A percentile compares a stretch with the other conserved stretches of the same genome.
Conservation (phyloP, 345 rosid species). For the Populus pruinosa region DNA sequence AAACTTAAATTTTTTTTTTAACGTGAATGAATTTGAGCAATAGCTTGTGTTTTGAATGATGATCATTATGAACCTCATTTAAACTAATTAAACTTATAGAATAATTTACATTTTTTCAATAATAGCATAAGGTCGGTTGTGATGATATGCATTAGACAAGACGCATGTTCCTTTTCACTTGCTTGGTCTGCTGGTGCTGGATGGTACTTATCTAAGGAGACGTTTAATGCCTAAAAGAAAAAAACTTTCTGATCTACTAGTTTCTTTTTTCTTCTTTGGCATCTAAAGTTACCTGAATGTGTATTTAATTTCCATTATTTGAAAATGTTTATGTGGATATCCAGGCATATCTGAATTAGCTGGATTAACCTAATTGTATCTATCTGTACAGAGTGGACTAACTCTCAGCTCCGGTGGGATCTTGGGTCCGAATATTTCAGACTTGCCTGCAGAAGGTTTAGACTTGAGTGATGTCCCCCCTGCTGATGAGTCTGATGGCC, state of each 20-base stretch:
- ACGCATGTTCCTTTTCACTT: neutral
- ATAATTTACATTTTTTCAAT: neutral
- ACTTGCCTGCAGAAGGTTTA: constrained; percentile 75
- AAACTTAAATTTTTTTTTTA: neutral
- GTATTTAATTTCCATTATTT: neutral
- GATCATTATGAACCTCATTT: neutral
- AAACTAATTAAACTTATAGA: neutral
- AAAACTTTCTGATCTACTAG: neutral
- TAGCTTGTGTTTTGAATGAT: neutral
- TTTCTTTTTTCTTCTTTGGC: neutral
- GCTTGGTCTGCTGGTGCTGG: neutral
- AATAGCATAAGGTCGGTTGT: neutral
- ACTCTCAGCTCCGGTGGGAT: constrained; percentile 76
- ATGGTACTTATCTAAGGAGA: neutral
- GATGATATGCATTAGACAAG: neutral
- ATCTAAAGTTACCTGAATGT: neutral
- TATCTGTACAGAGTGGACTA: constrained; percentile 61
- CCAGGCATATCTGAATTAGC: neutral
- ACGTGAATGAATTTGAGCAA: neutral
- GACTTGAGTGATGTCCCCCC: constrained; percentile 55
- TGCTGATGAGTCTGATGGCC: constrained; percentile 24
- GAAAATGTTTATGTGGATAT: neutral
- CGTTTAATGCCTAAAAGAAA: neutral
- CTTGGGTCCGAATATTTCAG: constrained; percentile 63
- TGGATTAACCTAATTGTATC: neutral